Conservation (phyloP, 1,284 basidiomycete species). For the Apiotrichum domesticum region DNA sequence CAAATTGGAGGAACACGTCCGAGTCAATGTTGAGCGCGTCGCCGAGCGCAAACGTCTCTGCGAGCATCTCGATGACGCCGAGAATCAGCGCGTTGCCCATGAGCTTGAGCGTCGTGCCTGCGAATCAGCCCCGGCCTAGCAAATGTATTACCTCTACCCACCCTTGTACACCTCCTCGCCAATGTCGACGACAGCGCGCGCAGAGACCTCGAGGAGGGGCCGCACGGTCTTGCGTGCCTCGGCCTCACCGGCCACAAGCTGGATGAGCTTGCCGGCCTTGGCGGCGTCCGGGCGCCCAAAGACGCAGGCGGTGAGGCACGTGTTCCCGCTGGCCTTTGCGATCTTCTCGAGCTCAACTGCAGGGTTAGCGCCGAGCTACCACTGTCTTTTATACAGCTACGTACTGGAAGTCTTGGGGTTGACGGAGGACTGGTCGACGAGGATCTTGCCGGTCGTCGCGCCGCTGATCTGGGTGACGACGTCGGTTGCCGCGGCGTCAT, state of each 20-base stretch:
- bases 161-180: conserved; percentile 36
- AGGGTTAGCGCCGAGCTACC: background rate
- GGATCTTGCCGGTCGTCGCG: conserved; percentile 13
- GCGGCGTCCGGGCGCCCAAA: conserved; percentile 34
- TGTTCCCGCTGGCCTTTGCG: conserved; percentile 17
- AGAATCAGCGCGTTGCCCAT: conserved; percentile 38
- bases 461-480: conserved; percentile 18
- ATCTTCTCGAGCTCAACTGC: conserved; percentile 25
- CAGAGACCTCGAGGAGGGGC: conserved; percentile 16
- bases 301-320: conserved; percentile 31
- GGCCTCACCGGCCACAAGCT: conserved; percentile 23
- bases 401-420: conserved; percentile 30
- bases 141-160: conserved; percentile 7
- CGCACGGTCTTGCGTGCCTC: conserved; percentile 18
- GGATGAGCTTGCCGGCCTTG: conserved; percentile 26
- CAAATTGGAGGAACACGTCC: conserved; percentile 21
- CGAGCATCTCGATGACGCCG: conserved; percentile 36
- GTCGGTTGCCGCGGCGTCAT: conserved; percentile 29
- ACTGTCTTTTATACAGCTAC: background rate
- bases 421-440: conserved; percentile 33
- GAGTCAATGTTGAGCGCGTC: conserved; percentile 31
- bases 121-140: too few relatives aligned
- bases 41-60: conserved; percentile 35
- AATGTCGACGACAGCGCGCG: conserved; percentile 27
- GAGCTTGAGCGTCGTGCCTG: conserved; percentile 35